Conservation (phyloP, 768 basidiomycete genomes). For the Butyriboletus loyo region DNA sequence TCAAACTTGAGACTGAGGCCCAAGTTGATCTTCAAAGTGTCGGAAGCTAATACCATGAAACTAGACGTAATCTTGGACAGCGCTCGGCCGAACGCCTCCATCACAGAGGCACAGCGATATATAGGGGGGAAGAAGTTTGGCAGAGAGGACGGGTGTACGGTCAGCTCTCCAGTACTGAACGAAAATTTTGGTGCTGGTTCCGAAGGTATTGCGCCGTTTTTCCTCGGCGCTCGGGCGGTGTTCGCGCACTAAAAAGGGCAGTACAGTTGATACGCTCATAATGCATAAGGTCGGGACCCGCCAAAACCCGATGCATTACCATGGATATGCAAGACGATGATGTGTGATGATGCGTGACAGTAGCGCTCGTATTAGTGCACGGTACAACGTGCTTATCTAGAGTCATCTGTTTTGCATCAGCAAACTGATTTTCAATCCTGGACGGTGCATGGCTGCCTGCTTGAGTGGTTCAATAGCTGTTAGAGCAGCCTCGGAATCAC, state of each 20-base stretch:
- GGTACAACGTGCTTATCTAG: too few relatives aligned
- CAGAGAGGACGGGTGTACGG: conserved; percentile 82
- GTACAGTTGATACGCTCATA: too few relatives aligned
- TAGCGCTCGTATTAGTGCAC: too few relatives aligned
- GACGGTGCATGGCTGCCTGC: too few relatives aligned
- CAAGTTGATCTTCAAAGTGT: conserved; percentile 80
- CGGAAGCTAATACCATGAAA: conserved; percentile 79
- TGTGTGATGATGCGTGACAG: too few relatives aligned
- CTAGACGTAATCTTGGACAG: conserved; percentile 91
- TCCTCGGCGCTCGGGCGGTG: conserved; percentile 77
- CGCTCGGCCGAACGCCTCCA: conserved; percentile 79
- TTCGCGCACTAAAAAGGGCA: conserved; percentile 58
- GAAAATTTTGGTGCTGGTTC: conserved; percentile 78
- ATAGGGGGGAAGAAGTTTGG: conserved; percentile 95
- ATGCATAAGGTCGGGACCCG: too few relatives aligned
- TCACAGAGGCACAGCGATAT: conserved; percentile 71
- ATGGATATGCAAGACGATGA: too few relatives aligned
- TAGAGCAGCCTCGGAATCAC: too few relatives aligned
- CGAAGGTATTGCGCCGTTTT: conserved; percentile 67
- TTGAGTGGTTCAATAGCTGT: too few relatives aligned
- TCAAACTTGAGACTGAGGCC: conserved; percentile 97
- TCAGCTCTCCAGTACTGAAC: conserved; percentile 61
- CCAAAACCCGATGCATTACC: too few relatives aligned
- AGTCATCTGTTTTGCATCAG: too few relatives aligned
- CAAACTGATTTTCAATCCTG: too few relatives aligned